Base-by-base conservation (phyloP, 208 protist species). In the Naegleria lovaniensis region DNA sequence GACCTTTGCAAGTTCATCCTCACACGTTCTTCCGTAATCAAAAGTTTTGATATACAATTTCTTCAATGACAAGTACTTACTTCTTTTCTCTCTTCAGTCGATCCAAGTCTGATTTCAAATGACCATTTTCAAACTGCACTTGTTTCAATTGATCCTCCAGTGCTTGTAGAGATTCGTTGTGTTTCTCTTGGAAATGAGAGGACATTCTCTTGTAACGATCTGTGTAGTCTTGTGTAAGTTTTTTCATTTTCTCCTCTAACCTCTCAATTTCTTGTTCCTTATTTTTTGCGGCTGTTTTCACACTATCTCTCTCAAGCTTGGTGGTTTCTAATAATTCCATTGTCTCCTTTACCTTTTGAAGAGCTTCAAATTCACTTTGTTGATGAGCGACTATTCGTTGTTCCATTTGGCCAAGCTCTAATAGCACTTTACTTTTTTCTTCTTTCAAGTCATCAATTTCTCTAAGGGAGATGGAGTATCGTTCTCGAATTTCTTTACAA, bases 361-460 rank as follows among this genome's bases (percentile, higher is more conserved):
- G 29, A 39, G 83, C 83, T 38, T 85, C 83, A 85, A 85, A 85
- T 85, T 85, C 83, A 29, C 38, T 85, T 43, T 85, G 83, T 85
- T 85, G 83, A 16, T 85, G 36, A 25, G 83, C 15, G 29, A 48
- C 83, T 7, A 85, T 48, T 43, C 83, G 0, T 43, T 85, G 83
- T 43, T 85, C 83, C 40, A 85, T 40, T 85, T 85, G 83, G 16
- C 83, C 19, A 2, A 85, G 0, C 36, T 85, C 83, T 9, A 43
- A 15, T 22, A 51, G 16, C 5, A 85, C 6, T 16, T 48, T 85
- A 22, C 41, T 16, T 48, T 85, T 85, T 43, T 85, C 83, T 85
- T 85, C 40, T 43, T n/a, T 40, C 15, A 51, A 22, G 39, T 40
- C 83, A 85, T 85, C 83, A 0, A 40, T 7, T 85, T 85, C 83